Percentiles rank a stretch among this genome's conserved stretches.
Conservation (phyloP, 306 rosid genomes). For the Trifolium fragiferum region DNA sequence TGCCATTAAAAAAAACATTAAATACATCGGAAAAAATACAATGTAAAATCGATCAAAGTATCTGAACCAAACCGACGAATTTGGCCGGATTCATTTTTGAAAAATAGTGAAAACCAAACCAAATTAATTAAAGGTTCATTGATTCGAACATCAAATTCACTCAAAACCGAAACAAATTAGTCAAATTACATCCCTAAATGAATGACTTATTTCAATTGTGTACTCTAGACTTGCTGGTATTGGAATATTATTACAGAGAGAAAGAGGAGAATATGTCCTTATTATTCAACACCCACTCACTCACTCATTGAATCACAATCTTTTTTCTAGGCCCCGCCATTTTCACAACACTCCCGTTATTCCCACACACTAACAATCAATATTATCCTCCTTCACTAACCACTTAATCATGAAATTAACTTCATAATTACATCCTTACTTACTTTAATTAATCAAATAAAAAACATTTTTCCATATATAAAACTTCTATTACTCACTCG, state of each 20-base stretch:
- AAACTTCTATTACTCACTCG: background rate
- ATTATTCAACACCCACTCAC: slow-evolving; percentile 15
- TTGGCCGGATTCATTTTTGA: too few species aligned
- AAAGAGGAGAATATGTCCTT: slow-evolving; percentile 44
- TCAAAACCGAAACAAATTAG: too few species aligned
- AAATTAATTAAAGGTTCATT: too few species aligned
- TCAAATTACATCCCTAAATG: too few species aligned
- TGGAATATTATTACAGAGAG: background rate
- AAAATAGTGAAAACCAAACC: too few species aligned
- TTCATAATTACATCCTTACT: background rate
- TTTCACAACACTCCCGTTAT: slow-evolving; percentile 24
- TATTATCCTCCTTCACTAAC: background rate
- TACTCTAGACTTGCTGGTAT: too few species aligned
- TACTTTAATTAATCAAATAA: background rate
- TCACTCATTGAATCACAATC: background rate
- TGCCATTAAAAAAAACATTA: too few species aligned
- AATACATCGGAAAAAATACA: too few species aligned
- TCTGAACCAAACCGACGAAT: too few species aligned
- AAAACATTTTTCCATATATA: background rate
- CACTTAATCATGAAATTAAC: background rate
- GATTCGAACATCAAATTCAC: too few species aligned
- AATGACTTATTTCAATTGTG: too few species aligned
- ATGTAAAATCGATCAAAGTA: too few species aligned
- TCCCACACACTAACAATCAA: slow-evolving; percentile 1
- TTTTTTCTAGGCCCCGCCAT: slow-evolving; percentile 47